phyloP scores from a whole-genome alignment of 306 rosid genomes.

The Lathyrus oleraceus region DNA sequence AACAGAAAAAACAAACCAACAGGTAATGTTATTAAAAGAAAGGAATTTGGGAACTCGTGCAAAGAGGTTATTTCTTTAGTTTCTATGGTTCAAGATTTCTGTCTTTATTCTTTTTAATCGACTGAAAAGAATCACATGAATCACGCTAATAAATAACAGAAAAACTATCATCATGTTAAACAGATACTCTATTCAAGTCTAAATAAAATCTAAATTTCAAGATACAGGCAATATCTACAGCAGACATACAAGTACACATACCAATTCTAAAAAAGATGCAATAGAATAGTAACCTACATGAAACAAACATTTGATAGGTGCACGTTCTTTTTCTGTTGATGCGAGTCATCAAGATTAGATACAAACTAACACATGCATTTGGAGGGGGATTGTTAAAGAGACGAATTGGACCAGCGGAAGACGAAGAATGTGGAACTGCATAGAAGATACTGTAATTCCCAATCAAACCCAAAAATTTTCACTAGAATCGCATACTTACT shows the following conservation, averaged over 20 bases:
- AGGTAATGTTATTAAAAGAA: not conserved
- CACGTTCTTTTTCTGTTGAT: constrained; percentile 15
- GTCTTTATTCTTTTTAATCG: not conserved
- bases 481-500: not conserved
- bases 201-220: constrained; percentile 21
- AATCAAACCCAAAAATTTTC: not conserved
- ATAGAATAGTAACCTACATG: constrained; percentile 6
- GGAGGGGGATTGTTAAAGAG: not conserved
- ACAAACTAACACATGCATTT: not conserved
- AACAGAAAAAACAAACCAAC: not conserved
- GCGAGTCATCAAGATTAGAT: constrained; percentile 2
- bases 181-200: constrained; percentile 1
- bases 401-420: not conserved
- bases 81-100: not conserved
- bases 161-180: constrained; percentile 9
- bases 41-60: not conserved
- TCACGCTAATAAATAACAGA: not conserved
- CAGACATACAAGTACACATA: constrained; percentile 5
- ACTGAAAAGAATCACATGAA: not conserved
- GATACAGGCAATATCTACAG: not conserved
- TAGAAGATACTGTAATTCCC: not conserved
- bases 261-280: not conserved
- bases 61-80: not conserved
- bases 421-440: not conserved
- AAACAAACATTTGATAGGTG: not conserved